Conservation (phyloP, 257 asterid species). For the Scutellaria galericulata region DNA sequence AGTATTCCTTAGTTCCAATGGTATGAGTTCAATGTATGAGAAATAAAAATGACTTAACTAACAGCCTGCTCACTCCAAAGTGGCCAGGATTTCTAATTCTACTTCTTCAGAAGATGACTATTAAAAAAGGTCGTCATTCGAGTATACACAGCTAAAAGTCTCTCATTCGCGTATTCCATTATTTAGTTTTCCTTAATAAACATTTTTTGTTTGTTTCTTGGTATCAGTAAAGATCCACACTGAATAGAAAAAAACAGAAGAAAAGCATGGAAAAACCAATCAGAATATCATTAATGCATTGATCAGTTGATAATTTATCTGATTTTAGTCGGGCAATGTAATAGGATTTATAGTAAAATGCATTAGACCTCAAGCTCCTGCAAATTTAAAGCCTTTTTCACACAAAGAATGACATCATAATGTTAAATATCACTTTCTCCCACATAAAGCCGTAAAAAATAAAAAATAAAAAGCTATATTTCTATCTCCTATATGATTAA, state of each 20-base stretch:
- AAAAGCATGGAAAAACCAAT: background rate
- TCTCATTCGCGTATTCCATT: conserved; percentile 17
- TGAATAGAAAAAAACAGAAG: background rate
- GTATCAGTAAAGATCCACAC: conserved; percentile 4
- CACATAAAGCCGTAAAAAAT: too few species aligned
- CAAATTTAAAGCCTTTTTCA: conserved; percentile 14
- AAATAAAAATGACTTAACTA: background rate
- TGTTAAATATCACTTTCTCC: background rate
- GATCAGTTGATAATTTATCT: conserved; percentile 6
- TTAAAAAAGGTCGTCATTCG: background rate
- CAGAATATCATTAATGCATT: background rate
- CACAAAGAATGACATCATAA: background rate
- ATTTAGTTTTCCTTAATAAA: conserved; percentile 2
- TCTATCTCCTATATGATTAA: background rate
- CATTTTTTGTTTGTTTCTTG: background rate
- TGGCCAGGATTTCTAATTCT: background rate
- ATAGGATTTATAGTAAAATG: conserved; percentile 18
- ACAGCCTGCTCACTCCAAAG: background rate
- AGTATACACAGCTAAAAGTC: conserved; percentile 1
- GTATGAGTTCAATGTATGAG: too few species aligned
- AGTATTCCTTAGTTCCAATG: background rate
- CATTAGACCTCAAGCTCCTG: background rate
- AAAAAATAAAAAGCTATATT: background rate
- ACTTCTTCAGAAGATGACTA: background rate
- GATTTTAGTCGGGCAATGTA: background rate